phyloP scores from a whole-genome alignment of 257 asterid species.

The Solanum pinnatisectum region DNA sequence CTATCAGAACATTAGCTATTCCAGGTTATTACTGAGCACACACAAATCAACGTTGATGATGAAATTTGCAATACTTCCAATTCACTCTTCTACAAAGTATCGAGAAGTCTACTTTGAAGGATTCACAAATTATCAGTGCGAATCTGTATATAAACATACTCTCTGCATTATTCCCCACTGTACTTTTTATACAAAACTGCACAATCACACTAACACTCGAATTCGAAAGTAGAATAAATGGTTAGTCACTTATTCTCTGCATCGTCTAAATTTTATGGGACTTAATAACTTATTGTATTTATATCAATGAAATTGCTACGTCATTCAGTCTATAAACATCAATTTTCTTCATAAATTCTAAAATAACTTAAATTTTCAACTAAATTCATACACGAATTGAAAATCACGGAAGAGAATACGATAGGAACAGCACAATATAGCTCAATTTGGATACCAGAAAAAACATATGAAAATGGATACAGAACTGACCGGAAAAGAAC shows the following conservation, averaged over 20 bases:
- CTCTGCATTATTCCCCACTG: neutral
- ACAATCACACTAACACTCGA: neutral
- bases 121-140: neutral
- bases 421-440: neutral
- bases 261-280: neutral
- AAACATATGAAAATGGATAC: neutral
- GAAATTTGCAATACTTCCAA: neutral
- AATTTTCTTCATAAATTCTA: neutral
- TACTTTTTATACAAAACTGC: too few relatives aligned
- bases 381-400: neutral
- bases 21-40: neutral
- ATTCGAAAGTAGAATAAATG: neutral
- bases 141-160: neutral
- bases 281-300: neutral
- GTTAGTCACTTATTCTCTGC: neutral
- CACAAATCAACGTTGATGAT: neutral
- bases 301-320: neutral
- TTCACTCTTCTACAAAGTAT: neutral
- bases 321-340: neutral
- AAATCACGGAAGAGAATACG: neutral
- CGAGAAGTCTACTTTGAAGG: neutral
- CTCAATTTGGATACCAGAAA: neutral
- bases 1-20: neutral
- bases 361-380: neutral
- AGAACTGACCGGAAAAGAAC: constrained; percentile 1